Evolutionary conservation across 441 rosid genomes (phyloP), one percentile per base, ranked within the genome.

Genomic region (Erodium texanum): DNA sequence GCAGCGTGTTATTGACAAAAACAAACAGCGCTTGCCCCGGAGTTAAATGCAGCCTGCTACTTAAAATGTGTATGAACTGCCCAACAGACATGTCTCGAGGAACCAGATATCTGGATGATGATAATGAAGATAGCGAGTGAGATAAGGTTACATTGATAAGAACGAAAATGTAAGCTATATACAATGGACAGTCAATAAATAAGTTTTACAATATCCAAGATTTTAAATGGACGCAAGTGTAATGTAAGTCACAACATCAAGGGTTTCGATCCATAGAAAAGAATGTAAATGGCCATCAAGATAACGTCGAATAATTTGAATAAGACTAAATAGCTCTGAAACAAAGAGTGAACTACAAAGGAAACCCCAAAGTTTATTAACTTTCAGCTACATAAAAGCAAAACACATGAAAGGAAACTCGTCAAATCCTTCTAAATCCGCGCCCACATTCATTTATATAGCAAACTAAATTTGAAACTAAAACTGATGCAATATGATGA

Each of bases 51-150:
- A 90, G 84, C 76, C 98, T 84, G 68, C 68, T 76, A 76, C 90
- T 82, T 69, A 93, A 72, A 9, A 93, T 74, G 81, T 90, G 93
- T 66, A 87, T 89, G 82, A 89, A 93, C 67, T 93, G 96, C 69
- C 99, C 99, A 14, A 93, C 84, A 1, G 93, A 87, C 94, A 89
- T 90, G 69, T 87, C 95, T 36, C 96, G 77, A 62, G 96, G 96
- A 77, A 90, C 90, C 70, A 90, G 84, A 76, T 79, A 90, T 81
- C 97, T 93, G 7, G 8, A 58, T 12, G 19, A 54, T 36, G 18
- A 18, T 7, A 19, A 20, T 22, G 2, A 7, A 24, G 24, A 19
- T 19, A 19, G 24, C 20, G 24, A 8, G 62, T 7, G 24, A 56
- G 22, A 16, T 52, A 52, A 5, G 10, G 18, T 56, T 56, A 20